phyloP scores from a whole-genome alignment of 2,329 filamentous ascomycete species.

The Colletotrichum plurivorum region DNA sequence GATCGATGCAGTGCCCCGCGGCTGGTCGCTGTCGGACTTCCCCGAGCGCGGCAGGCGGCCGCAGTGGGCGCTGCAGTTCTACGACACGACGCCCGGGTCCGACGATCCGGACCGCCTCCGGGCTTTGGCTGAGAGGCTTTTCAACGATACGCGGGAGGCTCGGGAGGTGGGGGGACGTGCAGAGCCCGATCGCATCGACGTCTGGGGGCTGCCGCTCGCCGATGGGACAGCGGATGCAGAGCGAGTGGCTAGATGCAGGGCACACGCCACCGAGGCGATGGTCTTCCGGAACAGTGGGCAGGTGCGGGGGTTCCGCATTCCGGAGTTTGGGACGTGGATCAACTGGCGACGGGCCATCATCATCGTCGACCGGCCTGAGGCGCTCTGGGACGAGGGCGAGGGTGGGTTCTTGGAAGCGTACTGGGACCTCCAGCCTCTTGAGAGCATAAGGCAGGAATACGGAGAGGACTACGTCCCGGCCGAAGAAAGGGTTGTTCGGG shows the following conservation, averaged over 20 bases:
- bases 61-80: constrained; percentile 24
- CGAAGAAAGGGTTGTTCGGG: too few relatives aligned
- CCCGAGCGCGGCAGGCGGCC: constrained; percentile 1
- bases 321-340: not conserved
- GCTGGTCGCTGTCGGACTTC: constrained; percentile 7
- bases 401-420: constrained; percentile 20
- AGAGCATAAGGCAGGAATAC: not conserved
- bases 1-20: not conserved
- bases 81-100: constrained; percentile 23
- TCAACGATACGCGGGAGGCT: constrained; percentile 8
- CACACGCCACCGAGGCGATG: constrained; percentile 2
- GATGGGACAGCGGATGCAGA: not conserved
- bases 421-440: not conserved
- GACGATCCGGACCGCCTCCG: constrained; percentile 10
- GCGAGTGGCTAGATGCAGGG: constrained; percentile 8
- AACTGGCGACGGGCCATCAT: constrained; percentile 15
- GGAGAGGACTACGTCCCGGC: not conserved
- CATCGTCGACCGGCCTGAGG: constrained; percentile 22
- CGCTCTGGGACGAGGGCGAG: constrained; percentile 19
- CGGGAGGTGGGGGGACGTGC: not conserved
- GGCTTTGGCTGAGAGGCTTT: not conserved
- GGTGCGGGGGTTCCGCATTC: not conserved
- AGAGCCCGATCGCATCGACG: constrained; percentile 14
- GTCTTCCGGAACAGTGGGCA: not conserved
- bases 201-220: constrained; percentile 26